Conservation (phyloP, 2,329 filamentous ascomycete genomes). For the Cercospora citrullina region DNA sequence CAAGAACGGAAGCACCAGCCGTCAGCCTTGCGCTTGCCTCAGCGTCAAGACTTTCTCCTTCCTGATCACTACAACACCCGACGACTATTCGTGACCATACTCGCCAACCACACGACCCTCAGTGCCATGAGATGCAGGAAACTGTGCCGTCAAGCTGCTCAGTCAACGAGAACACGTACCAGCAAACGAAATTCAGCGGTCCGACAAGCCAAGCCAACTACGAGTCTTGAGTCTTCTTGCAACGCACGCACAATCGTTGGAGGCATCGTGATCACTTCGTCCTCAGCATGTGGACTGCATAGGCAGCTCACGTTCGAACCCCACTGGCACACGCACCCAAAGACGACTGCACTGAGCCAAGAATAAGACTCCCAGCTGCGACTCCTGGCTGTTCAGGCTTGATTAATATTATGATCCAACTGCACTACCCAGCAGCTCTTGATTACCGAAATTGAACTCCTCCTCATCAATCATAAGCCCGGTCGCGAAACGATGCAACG, state of each 20-base stretch:
- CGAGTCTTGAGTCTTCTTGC: background rate
- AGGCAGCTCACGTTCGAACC: background rate
- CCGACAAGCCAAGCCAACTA: background rate
- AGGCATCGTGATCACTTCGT: background rate
- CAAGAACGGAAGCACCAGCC: background rate
- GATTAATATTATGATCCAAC: background rate
- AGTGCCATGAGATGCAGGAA: background rate
- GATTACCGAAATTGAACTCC: slow-evolving; percentile 9
- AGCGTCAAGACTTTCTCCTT: background rate
- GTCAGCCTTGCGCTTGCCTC: background rate
- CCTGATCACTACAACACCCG: background rate
- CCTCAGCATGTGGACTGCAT: background rate
- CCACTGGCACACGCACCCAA: background rate
- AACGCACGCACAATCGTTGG: background rate
- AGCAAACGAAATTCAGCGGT: background rate
- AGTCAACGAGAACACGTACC: background rate
- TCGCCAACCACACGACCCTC: background rate
- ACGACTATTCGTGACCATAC: background rate
- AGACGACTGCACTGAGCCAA: background rate
- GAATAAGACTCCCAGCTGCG: background rate
- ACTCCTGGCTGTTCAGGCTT: background rate
- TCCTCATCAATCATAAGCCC: slow-evolving; percentile 19
- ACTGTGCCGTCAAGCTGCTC: background rate
- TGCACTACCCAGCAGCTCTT: background rate
- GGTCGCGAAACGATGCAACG: slow-evolving; percentile 17